Conservation (phyloP, 2,329 filamentous ascomycete genomes). For the Magnaporthiopsis rhizophila region DNA sequence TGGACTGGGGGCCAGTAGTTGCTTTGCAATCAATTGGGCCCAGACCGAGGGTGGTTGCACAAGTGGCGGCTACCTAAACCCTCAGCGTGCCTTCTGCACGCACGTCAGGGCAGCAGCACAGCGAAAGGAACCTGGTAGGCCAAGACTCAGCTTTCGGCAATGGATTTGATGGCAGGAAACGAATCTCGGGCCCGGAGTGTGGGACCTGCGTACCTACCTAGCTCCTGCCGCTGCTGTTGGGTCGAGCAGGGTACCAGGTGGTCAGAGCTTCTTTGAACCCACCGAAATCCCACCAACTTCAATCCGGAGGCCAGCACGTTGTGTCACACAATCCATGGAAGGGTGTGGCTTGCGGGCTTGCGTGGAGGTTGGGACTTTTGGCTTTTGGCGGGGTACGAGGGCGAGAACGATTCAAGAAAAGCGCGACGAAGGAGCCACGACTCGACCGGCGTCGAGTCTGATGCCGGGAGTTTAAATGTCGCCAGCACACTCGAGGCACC, state of each 20-base stretch:
- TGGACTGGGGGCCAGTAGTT: too few species aligned
- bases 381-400: neutral
- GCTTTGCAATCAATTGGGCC: neutral
- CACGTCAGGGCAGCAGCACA: too few species aligned
- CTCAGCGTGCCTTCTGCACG: too few species aligned
- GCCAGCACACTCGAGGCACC: neutral
- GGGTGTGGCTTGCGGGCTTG: neutral
- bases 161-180: neutral
- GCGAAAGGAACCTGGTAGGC: neutral
- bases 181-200: neutral
- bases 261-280: neutral
- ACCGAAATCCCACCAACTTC: neutral
- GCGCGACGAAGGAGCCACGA: neutral
- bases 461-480: neutral
- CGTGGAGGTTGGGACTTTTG: neutral
- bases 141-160: neutral
- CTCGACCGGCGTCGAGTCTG: neutral
- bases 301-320: neutral
- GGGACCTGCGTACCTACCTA: too few species aligned
- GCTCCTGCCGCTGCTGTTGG: neutral
- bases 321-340: too few species aligned
- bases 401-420: neutral
- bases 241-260: neutral
- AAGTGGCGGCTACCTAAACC: too few species aligned
- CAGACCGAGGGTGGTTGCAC: neutral